Base-by-base conservation (phyloP, 1,284 basidiomycete species). In the Tilletia caries region DNA sequence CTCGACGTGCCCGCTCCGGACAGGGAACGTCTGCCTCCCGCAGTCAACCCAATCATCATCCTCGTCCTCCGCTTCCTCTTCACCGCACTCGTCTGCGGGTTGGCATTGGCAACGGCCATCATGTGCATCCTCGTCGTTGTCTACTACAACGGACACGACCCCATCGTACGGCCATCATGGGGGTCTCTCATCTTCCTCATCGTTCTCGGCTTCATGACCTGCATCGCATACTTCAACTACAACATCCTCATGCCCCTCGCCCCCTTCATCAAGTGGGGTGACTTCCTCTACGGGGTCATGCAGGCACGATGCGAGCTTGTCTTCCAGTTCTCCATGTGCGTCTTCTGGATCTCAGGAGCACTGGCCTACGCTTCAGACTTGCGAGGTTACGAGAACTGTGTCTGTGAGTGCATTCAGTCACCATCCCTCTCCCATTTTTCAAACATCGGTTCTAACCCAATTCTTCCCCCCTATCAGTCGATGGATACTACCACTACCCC, bases 401-500 rank as follows among this genome's bases (percentile, higher is more conserved):
- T 72, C 54, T 83, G 62, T 65, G 67, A 65, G 60, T 68, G 2
- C 1, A 12, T 25, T 25, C n/a, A 29, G 25, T 6, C 33, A 50
- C n/a, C 13, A 12, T 29, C 27, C 27, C 23, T 32, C 25, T 60
- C 33, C 13, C 27, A 25, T 32, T 29, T 29, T n/a, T 62, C 23
- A 5, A 33, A 13, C 44, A n/a, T 32, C 44, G 15, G 20, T 43
- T 67, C 65, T 46, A 18, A 25, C 68, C 41, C 34, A 37, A 3
- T 27, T n/a, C 13, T 50, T 27, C 48, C 48, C n/a, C 10, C 20
- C 20, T n/a, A 8, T 50, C 62, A 64, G 62, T 82, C 69, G 82
- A 84, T 65, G 83, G 83, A 1, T 84, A 84, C 72, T 83, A 78
- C 73, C 83, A 84, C 70, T 84, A 83, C 70, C 70, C 81, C 20